Evolutionary conservation across 2,329 filamentous ascomycete genomes (phyloP).

Genomic region (Trichophyton equinum): DNA sequence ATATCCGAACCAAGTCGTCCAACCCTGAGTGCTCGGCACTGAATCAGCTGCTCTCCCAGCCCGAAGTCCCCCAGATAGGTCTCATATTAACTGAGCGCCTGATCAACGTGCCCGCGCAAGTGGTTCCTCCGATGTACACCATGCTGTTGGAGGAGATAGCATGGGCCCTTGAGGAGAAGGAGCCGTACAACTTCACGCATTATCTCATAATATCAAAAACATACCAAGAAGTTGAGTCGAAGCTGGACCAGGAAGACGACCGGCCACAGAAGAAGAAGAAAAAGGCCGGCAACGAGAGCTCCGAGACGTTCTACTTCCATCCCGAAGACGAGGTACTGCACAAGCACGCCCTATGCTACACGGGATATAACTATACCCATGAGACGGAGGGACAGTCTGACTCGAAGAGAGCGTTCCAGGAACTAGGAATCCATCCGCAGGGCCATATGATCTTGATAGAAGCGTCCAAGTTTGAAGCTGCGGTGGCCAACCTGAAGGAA

Average conservation of each 20-base stretch:
- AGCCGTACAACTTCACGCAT: slow-evolving; percentile 86
- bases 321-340: slow-evolving; percentile 87
- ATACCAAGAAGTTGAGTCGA: slow-evolving; percentile 79
- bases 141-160: slow-evolving; percentile 89
- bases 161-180: slow-evolving; percentile 75
- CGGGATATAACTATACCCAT: slow-evolving; percentile 65
- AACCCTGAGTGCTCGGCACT: slow-evolving; percentile 47
- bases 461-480: slow-evolving; percentile 58
- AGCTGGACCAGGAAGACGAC: slow-evolving; percentile 55
- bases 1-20: slow-evolving; percentile 48
- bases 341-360: slow-evolving; percentile 57
- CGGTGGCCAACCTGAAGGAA: slow-evolving; percentile 62
- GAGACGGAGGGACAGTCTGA: slow-evolving; percentile 68
- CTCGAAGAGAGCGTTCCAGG: slow-evolving; percentile 88
- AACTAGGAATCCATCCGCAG: slow-evolving; percentile 72
- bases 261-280: slow-evolving; percentile 57
- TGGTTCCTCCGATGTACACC: slow-evolving; percentile 83
- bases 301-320: slow-evolving; percentile 77
- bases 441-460: slow-evolving; percentile 84
- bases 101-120: slow-evolving; percentile 92
- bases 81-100: slow-evolving; percentile 83
- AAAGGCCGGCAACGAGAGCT: slow-evolving; percentile 35
- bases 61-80: slow-evolving; percentile 53
- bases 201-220: slow-evolving; percentile 85
- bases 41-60: slow-evolving; percentile 44